Conservation (phyloP, 768 basidiomycete genomes). For the Phaeotremella skinneri region DNA sequence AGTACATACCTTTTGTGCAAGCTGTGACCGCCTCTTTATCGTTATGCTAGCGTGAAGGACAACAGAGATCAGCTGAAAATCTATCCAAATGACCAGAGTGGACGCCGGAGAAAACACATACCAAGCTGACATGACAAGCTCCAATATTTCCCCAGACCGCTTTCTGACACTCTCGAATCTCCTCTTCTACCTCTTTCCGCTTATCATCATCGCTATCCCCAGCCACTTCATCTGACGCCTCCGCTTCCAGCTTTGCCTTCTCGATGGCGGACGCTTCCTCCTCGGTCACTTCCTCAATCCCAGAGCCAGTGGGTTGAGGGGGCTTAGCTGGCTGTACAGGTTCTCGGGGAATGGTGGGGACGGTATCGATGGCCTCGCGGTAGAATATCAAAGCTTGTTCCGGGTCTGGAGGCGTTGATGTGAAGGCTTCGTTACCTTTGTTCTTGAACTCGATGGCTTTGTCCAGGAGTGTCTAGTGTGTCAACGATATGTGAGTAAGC, state of each 20-base stretch:
- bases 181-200: constrained; percentile 53
- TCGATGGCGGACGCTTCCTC: constrained; percentile 42
- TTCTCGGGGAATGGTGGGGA: constrained; percentile 1
- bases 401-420: neutral
- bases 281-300: constrained; percentile 47
- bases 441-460: neutral
- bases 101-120: constrained; percentile 51
- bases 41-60: constrained; percentile 59
- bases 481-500: no score
- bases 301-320: neutral
- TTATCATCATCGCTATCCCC: constrained; percentile 18
- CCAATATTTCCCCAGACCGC: constrained; percentile 82
- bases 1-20: constrained; percentile 66
- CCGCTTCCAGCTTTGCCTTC: constrained; percentile 13
- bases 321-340: neutral
- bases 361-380: neutral
- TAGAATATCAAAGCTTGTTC: constrained; percentile 1
- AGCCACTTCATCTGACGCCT: constrained; percentile 1
- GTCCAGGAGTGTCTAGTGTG: neutral
- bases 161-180: constrained; percentile 64
- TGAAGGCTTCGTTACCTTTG: neutral
- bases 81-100: neutral
- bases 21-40: constrained; percentile 75
- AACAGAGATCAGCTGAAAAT: neutral
- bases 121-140: constrained; percentile 77